phyloP scores from a whole-genome alignment of 75 land plant genomes.

The Selaginella tamariscina region DNA sequence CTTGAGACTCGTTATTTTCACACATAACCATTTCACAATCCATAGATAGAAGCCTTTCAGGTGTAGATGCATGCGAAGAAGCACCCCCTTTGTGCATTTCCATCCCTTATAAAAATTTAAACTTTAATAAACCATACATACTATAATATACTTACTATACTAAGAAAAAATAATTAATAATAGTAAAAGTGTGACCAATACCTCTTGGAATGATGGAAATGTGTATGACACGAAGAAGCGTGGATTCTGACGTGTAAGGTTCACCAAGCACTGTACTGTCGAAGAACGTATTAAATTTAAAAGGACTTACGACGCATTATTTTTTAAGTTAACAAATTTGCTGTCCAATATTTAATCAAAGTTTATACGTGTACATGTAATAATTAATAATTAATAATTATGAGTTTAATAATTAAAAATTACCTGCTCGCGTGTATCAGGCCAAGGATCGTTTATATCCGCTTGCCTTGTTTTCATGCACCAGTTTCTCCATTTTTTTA shows the following conservation, averaged over 20 bases:
- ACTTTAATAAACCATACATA: background rate
- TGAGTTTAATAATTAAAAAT: background rate
- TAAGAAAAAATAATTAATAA: background rate
- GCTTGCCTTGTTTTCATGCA: background rate
- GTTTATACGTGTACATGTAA: background rate
- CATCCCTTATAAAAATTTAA: background rate
- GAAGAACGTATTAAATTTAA: background rate
- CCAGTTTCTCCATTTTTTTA: background rate
- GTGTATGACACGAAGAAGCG: background rate
- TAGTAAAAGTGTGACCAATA: background rate
- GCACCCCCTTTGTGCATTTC: conserved; percentile 5
- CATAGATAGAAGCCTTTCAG: conserved; percentile 5
- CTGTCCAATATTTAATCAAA: background rate
- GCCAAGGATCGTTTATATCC: background rate
- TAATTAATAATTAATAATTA: background rate
- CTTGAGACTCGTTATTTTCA: background rate
- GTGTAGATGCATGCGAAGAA: background rate
- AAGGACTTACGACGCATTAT: background rate
- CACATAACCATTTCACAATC: conserved; percentile 12
- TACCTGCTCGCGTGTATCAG: conserved; percentile 5
- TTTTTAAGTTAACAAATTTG: background rate
- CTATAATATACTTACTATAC: background rate
- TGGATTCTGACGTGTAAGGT: background rate
- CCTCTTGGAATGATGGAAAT: background rate
- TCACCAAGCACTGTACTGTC: conserved; percentile 12